Base-by-base conservation (phyloP, 257 asterid species). In the Buddleja alternifolia region DNA sequence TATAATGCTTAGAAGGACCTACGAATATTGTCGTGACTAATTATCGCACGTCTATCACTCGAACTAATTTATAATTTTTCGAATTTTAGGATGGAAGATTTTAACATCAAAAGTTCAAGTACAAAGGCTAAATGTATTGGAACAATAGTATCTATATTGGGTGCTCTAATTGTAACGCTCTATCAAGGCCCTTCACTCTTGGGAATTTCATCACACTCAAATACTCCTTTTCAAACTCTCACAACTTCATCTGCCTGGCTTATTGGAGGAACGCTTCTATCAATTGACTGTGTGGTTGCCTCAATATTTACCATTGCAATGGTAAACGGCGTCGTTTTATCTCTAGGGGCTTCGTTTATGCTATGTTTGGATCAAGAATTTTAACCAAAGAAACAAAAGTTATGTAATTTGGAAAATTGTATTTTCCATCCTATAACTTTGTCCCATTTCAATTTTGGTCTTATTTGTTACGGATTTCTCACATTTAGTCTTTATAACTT, bases 181-280 rank as follows among this genome's bases (percentile, higher is more conserved):
- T 89, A 71, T 65, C 79, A 72, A 45, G 94, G 96, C 15, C 94
- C 90, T 63, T 36, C 75, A 8, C 16, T 86, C 57, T 29, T 78
- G 25, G 81, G 72, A 32, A 21, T 41, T 50, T 53, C 82, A 5
- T 67, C 67, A 19, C 36, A 65, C 64, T 72, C 74, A 52, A 57
- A 64, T 47, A 60, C 73, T 56, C 17, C 60, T 63, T 21, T 70
- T 45, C 72, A 40, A 8, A 57, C 67, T 44, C 74, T 78, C 60
- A 52, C 73, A 7, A 81, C 47, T 45, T 74, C 91, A 7, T 73
- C 89, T n/a, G 54, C 73, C 44, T 83, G 87, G 94, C 63, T 83
- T 7, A 50, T 86, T 23, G 96, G 96, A 41, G 96, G 86, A n/a
- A 52, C 79, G 10, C 81, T 86, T 48, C 78, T 81, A 11, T 77